Percentiles rank a stretch among this genome's conserved stretches.
phyloP scores from a whole-genome alignment of 805 yeast species.

The Alloascoidea hylecoeti region DNA sequence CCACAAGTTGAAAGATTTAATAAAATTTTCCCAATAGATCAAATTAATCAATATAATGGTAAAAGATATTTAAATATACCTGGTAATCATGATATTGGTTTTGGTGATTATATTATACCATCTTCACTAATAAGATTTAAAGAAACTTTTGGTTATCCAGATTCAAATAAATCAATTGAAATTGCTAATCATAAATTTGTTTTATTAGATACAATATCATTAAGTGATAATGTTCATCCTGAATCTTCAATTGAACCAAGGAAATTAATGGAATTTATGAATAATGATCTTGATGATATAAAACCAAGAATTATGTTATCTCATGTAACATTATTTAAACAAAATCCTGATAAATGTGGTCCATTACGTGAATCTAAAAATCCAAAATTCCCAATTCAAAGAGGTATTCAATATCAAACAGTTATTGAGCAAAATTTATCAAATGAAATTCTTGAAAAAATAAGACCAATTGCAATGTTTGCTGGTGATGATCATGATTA shows the following conservation, averaged over 20 bases:
- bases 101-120: slow-evolving; percentile 43
- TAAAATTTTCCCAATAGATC: slow-evolving; percentile 35
- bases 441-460: slow-evolving; percentile 30
- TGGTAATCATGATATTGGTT: slow-evolving; percentile 81
- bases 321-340: slow-evolving; percentile 64
- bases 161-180: slow-evolving; percentile 20
- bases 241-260: slow-evolving; percentile 25
- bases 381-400: slow-evolving; percentile 44
- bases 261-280: slow-evolving; percentile 26
- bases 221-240: slow-evolving; percentile 35
- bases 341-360: slow-evolving; percentile 42
- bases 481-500: slow-evolving; percentile 83
- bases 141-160: slow-evolving; percentile 46
- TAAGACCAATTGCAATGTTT: slow-evolving; percentile 46
- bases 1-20: slow-evolving; percentile 47
- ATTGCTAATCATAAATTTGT: slow-evolving; percentile 49
- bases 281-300: slow-evolving; percentile 12
- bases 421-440: slow-evolving; percentile 44
- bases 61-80: slow-evolving; percentile 21
- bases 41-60: slow-evolving; percentile 18
- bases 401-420: slow-evolving; percentile 66
- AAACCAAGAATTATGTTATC: slow-evolving; percentile 46
- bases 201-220: slow-evolving; percentile 54
- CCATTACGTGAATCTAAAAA: slow-evolving; percentile 42
- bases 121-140: slow-evolving; percentile 38